A percentile compares a stretch with the other conserved stretches of the same genome.
These are phyloP conservation scores for Aurantiochytrium sp. DNA, from an alignment of 108 stramenopile species.

Conservation along the genomic window DNA sequence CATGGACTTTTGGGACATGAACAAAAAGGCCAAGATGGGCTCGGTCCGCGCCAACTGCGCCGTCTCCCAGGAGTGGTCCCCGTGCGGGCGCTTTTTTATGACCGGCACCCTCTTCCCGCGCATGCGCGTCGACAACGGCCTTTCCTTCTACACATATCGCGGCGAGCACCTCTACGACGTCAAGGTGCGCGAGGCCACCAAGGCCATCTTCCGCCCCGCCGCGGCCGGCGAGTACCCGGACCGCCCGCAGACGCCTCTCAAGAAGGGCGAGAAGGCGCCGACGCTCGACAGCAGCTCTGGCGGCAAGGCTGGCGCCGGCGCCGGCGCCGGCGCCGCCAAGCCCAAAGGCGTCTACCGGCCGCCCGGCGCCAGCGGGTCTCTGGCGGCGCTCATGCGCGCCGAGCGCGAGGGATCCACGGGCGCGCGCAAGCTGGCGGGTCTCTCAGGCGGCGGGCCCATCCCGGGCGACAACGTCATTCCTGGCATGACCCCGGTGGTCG, in stretches of 20 bases:
- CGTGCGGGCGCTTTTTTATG: slow-evolving; percentile 78
- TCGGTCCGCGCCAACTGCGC: slow-evolving; percentile 59
- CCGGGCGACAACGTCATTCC: background rate
- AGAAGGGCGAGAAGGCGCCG: background rate
- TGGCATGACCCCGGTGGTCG: background rate
- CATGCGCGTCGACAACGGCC: slow-evolving; percentile 97
- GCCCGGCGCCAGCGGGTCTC: slow-evolving; percentile 51
- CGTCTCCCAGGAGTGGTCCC: slow-evolving; percentile 86
- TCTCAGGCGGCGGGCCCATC: background rate
- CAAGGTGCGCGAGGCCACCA: slow-evolving; percentile 66
- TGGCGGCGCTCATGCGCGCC: slow-evolving; percentile 66
- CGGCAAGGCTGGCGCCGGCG: slow-evolving; percentile 41
- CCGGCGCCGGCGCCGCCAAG: slow-evolving; percentile 21
- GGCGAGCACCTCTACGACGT: slow-evolving; percentile 56
- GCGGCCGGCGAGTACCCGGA: slow-evolving; percentile 76
- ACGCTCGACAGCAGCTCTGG: background rate
- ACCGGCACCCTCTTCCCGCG: slow-evolving; percentile 86
- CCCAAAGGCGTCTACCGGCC: slow-evolving; percentile 36
- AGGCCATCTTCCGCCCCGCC: slow-evolving; percentile 67
- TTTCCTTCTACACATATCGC: slow-evolving; percentile 75
- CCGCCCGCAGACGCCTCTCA: slow-evolving; percentile 71
- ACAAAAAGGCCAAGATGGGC: slow-evolving; percentile 67
- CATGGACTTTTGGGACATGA: slow-evolving; percentile 93
- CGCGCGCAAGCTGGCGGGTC: background rate
- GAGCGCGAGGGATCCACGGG: slow-evolving; percentile 45